Evolutionary conservation across 345 rosid genomes (phyloP).

Genomic region (Populus ilicifolia): DNA sequence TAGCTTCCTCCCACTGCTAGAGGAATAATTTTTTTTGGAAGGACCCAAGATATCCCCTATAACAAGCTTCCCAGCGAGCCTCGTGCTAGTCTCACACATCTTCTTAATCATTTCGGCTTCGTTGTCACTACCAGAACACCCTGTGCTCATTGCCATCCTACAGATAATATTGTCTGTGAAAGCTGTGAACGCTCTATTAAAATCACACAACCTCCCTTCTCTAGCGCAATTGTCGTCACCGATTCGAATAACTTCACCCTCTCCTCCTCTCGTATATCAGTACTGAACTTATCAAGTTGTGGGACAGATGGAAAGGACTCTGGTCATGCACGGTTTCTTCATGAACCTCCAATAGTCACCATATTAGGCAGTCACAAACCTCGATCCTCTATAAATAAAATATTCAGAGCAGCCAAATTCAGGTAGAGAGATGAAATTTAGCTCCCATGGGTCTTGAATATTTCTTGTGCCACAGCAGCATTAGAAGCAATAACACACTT

Average conservation of each 20-base stretch:
- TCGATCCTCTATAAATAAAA: constrained; percentile 46
- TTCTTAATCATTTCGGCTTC: constrained; percentile 30
- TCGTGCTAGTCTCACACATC: constrained; percentile 34
- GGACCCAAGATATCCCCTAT: constrained; percentile 58
- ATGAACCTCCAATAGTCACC: constrained; percentile 57
- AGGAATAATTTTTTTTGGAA: constrained; percentile 36
- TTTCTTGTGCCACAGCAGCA: constrained; percentile 37
- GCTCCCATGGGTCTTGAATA: constrained; percentile 41
- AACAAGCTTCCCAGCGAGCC: constrained; percentile 43
- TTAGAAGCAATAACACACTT: constrained; percentile 37
- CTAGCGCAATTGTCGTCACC: constrained; percentile 31
- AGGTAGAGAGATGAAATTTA: constrained; percentile 41
- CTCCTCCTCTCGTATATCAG: constrained; percentile 40
- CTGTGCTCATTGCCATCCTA: constrained; percentile 41
- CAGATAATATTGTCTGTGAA: constrained; percentile 38
- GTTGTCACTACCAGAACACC: constrained; percentile 24
- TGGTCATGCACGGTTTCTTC: constrained; percentile 68
- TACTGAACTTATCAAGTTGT: constrained; percentile 46
- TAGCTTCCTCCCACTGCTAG: constrained; percentile 53
- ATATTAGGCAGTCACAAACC: constrained; percentile 45
- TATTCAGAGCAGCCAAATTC: constrained; percentile 44
- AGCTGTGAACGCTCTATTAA: constrained; percentile 27
- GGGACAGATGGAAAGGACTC: constrained; percentile 44
- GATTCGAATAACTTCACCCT: constrained; percentile 47
- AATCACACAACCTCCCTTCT: constrained; percentile 35